phyloP scores from a whole-genome alignment of 345 rosid species.

The Viola odorata region DNA sequence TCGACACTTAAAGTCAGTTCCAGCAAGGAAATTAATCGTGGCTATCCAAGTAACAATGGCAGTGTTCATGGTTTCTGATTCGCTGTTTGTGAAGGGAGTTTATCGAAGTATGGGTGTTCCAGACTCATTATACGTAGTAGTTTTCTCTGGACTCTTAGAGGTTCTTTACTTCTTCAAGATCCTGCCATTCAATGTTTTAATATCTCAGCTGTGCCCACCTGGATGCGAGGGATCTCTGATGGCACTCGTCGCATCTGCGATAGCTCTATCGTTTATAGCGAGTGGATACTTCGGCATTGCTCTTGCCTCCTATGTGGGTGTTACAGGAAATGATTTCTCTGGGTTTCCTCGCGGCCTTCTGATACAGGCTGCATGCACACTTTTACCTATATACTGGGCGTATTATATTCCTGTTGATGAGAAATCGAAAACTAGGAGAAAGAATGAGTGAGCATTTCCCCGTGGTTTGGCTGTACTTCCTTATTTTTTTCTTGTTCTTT shows the following conservation, averaged over 20 bases:
- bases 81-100: slow-evolving; percentile 57
- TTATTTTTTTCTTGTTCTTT: neutral
- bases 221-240: slow-evolving; percentile 92
- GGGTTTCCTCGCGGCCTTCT: slow-evolving; percentile 53
- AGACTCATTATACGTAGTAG: slow-evolving; percentile 49
- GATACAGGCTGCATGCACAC: slow-evolving; percentile 58
- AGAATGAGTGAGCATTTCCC: slow-evolving; percentile 19
- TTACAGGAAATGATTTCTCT: slow-evolving; percentile 61
- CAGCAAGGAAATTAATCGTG: slow-evolving; percentile 56
- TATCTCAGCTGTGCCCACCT: slow-evolving; percentile 61
- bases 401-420: slow-evolving; percentile 50
- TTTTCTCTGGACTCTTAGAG: slow-evolving; percentile 67
- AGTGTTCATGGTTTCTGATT: slow-evolving; percentile 61
- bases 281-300: slow-evolving; percentile 77
- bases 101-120: slow-evolving; percentile 58
- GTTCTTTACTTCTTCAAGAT: slow-evolving; percentile 65
- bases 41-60: slow-evolving; percentile 63
- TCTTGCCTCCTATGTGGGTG: slow-evolving; percentile 55
- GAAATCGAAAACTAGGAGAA: slow-evolving; percentile 28
- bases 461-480: neutral
- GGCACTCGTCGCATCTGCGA: slow-evolving; percentile 73
- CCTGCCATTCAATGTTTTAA: slow-evolving; percentile 69
- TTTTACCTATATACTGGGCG: slow-evolving; percentile 49
- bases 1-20: slow-evolving; percentile 43
- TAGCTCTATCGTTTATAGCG: slow-evolving; percentile 62